Evolutionary conservation across 345 rosid species (phyloP).

Genomic region (Mangifera indica): DNA sequence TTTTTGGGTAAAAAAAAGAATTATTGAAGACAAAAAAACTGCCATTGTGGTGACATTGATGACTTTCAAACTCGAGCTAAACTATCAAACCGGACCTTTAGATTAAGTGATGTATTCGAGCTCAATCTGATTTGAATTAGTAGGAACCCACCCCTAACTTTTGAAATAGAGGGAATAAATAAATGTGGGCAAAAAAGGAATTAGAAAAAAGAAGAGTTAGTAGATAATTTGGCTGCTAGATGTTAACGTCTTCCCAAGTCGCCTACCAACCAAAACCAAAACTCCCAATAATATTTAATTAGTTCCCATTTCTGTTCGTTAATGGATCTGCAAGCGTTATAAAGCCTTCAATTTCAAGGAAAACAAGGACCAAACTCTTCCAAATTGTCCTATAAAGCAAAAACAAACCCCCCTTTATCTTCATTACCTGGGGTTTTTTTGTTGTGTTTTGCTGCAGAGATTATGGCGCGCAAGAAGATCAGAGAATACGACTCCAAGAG

Average conservation of each 20-base stretch:
- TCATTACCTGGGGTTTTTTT: not conserved
- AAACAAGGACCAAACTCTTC: not conserved
- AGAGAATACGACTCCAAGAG: slow-evolving; percentile 88
- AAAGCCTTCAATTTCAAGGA: not conserved
- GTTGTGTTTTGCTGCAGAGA: slow-evolving; percentile 16
- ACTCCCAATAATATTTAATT: not conserved
- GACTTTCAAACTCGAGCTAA: too few species aligned
- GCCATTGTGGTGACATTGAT: too few species aligned
- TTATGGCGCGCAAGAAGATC: slow-evolving; percentile 89
- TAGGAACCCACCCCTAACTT: too few species aligned
- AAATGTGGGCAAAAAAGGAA: not conserved
- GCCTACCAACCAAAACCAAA: not conserved
- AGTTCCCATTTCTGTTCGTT: not conserved
- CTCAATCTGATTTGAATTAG: too few species aligned
- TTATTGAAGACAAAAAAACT: too few species aligned
- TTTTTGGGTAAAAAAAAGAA: too few species aligned
- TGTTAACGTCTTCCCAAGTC: not conserved
- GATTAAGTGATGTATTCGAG: too few species aligned
- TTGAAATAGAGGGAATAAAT: too few species aligned
- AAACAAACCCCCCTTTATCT: not conserved
- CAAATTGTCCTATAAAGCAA: not conserved
- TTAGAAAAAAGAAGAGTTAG: too few species aligned
- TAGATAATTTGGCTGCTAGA: not conserved
- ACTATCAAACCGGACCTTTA: too few species aligned
- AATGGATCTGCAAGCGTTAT: not conserved